Percentiles rank a stretch among this genome's conserved stretches.
Conservation (phyloP, 2,329 filamentous ascomycete species). For the Beauveria asiatica region DNA sequence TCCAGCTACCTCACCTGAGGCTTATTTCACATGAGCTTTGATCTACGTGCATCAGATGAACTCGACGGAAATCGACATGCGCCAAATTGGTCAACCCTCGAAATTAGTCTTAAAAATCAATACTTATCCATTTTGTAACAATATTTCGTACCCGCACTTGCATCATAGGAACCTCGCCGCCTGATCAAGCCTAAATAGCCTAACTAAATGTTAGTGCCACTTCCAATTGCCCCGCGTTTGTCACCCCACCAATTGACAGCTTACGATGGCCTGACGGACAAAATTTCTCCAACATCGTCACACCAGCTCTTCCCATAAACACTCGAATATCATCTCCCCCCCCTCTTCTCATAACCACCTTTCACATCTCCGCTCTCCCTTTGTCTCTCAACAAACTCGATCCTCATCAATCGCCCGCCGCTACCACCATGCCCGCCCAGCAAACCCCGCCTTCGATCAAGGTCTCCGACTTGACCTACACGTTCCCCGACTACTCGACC, state of each 20-base stretch:
- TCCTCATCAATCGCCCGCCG: neutral
- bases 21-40: neutral
- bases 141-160: neutral
- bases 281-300: neutral
- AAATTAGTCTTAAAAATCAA: neutral
- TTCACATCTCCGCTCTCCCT: neutral
- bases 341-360: neutral
- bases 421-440: constrained; percentile 20
- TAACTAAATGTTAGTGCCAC: neutral
- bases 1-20: no score
- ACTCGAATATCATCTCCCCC: neutral
- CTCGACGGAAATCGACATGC: neutral
- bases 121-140: neutral
- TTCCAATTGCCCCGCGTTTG: neutral
- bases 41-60: neutral
- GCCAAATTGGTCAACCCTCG: neutral
- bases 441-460: constrained; percentile 52
- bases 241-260: constrained; percentile 1
- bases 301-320: neutral
- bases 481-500: constrained; percentile 75
- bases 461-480: constrained; percentile 73
- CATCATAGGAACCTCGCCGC: neutral
- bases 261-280: neutral
- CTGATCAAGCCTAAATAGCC: neutral
- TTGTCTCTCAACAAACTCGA: neutral